These are phyloP conservation scores for Mikania micrantha DNA, from an alignment of 129 eudicot species.

Conservation along the genomic window DNA sequence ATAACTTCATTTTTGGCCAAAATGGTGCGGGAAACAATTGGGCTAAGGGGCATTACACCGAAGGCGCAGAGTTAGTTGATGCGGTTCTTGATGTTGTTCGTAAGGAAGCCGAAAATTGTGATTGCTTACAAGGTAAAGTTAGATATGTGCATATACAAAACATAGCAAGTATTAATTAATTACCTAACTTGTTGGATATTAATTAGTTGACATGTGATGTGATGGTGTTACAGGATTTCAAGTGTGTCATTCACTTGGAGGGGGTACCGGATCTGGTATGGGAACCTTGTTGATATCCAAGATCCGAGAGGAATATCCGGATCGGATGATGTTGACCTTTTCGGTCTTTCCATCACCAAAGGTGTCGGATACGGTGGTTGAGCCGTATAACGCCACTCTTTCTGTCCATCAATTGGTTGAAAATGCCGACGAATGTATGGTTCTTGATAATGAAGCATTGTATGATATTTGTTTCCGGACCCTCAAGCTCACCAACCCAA, in stretches of 20 bases:
- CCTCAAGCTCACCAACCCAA: constrained; percentile 77
- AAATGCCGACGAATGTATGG: constrained; percentile 87
- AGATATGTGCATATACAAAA: not conserved
- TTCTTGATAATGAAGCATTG: constrained; percentile 73
- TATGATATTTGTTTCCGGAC: constrained; percentile 86
- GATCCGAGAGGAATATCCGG: constrained; percentile 85
- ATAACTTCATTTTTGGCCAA: constrained; percentile 74
- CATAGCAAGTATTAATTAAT: not conserved
- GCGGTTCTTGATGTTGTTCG: constrained; percentile 83
- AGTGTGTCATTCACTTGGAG: constrained; percentile 81
- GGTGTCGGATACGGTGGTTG: constrained; percentile 85
- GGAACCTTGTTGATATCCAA: constrained; percentile 70
- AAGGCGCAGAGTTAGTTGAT: constrained; percentile 78
- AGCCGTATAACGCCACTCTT: constrained; percentile 84
- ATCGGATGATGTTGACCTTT: constrained; percentile 83
- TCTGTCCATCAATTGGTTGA: constrained; percentile 80
- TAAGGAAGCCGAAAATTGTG: constrained; percentile 78
- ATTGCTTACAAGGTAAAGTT: constrained; percentile 68
- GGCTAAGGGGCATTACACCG: constrained; percentile 86
- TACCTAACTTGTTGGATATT: not conserved
- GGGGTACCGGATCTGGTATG: constrained; percentile 88
- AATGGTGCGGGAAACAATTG: constrained; percentile 84
- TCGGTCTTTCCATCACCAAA: constrained; percentile 81
- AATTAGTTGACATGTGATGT: not conserved
- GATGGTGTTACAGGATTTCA: constrained; percentile 49